Evolutionary conservation across 164 flowering plant species (phyloP).

Genomic region (Vitis amurensis): DNA sequence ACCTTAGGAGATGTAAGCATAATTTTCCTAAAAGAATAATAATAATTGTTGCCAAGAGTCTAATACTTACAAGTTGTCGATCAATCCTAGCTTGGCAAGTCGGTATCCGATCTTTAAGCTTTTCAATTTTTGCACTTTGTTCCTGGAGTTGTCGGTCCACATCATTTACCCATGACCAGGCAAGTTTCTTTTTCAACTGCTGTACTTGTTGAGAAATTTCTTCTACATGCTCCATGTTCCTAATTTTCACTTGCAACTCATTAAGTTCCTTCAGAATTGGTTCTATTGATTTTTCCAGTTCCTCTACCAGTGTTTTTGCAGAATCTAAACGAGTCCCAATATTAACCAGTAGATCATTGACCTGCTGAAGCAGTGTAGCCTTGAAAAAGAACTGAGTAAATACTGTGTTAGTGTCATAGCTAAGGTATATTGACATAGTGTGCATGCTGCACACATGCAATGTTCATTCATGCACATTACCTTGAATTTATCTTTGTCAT

Average conservation of each 20-base stretch:
- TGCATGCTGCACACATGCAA: too few relatives aligned
- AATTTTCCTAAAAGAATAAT: neutral
- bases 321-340: conserved; percentile 39
- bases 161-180: conserved; percentile 90
- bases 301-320: conserved; percentile 55
- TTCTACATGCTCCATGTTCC: conserved; percentile 83
- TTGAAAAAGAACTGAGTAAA: conserved; percentile 80
- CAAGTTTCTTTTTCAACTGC: conserved; percentile 70
- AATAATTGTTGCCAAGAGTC: neutral
- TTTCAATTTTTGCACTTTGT: conserved; percentile 51
- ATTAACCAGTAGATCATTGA: conserved; percentile 60
- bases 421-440: too few relatives aligned
- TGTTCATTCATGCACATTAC: conserved; percentile 27
- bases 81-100: conserved; percentile 74
- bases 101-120: conserved; percentile 73
- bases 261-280: conserved; percentile 67
- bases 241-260: conserved; percentile 75
- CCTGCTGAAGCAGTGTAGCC: conserved; percentile 96
- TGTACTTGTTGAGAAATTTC: conserved; percentile 69
- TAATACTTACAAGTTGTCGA: conserved; percentile 47
- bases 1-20: too few relatives aligned
- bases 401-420: conserved; percentile 11
- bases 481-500: conserved; percentile 91
- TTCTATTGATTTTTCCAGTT: conserved; percentile 60
- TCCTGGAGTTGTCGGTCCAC: conserved; percentile 56